Evolutionary conservation across 2,329 filamentous ascomycete genomes (phyloP).

Genomic region (Fusarium austroafricanum): DNA sequence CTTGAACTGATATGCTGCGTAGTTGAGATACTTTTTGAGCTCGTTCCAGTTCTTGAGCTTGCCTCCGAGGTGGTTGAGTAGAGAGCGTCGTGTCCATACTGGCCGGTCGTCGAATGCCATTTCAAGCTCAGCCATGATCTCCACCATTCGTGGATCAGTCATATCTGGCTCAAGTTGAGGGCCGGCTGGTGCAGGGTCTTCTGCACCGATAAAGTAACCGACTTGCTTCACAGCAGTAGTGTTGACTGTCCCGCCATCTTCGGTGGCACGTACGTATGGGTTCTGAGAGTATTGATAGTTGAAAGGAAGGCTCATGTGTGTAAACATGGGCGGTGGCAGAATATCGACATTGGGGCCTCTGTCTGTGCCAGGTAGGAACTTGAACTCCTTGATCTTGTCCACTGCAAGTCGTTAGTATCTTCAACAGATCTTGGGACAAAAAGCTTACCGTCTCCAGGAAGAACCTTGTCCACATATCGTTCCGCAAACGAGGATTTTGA

Average conservation of each 20-base stretch:
- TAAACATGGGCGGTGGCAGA: constrained; percentile 83
- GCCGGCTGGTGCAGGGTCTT: constrained; percentile 70
- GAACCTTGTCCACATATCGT: constrained; percentile 75
- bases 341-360: constrained; percentile 72
- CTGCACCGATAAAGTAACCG: constrained; percentile 68
- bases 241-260: constrained; percentile 67
- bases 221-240: constrained; percentile 69
- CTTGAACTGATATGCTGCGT: constrained; percentile 91
- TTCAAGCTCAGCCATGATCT: constrained; percentile 72
- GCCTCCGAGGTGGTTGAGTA: constrained; percentile 76
- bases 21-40: constrained; percentile 81
- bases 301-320: constrained; percentile 79
- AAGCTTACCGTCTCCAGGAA: constrained; percentile 75
- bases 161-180: constrained; percentile 71
- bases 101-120: constrained; percentile 78
- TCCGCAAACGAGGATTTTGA: constrained; percentile 75
- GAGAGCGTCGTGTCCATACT: constrained; percentile 85
- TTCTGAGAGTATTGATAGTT: constrained; percentile 89
- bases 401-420: constrained; percentile 51
- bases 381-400: constrained; percentile 69
- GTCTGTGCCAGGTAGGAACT: constrained; percentile 72
- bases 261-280: constrained; percentile 74
- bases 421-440: not conserved
- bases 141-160: constrained; percentile 70
- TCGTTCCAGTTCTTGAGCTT: constrained; percentile 64